Evolutionary conservation across 2,329 filamentous ascomycete genomes (phyloP).

Genomic region (Talaromyces sp.): DNA sequence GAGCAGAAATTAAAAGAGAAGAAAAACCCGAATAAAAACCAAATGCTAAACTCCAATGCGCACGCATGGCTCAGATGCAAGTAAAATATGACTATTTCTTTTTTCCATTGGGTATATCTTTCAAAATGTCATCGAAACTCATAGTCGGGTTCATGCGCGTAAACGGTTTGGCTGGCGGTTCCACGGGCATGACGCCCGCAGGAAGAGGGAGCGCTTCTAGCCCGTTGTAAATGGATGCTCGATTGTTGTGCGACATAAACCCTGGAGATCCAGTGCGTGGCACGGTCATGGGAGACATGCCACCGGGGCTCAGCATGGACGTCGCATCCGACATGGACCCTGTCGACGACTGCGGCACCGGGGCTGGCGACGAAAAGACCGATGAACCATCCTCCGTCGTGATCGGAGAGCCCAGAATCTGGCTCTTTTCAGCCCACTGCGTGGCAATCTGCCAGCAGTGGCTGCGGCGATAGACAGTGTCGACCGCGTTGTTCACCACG

Average conservation of each 20-base stretch:
- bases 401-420: constrained; percentile 27
- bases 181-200: constrained; percentile 36
- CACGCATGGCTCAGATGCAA: neutral
- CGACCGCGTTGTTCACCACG: constrained; percentile 61
- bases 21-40: neutral
- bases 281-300: constrained; percentile 30
- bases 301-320: constrained; percentile 22
- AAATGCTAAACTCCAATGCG: neutral
- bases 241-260: constrained; percentile 30
- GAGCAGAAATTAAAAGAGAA: neutral
- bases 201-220: constrained; percentile 42
- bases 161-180: constrained; percentile 33
- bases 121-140: constrained; percentile 46
- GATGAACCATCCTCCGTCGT: constrained; percentile 31
- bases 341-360: constrained; percentile 31
- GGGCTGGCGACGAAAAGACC: constrained; percentile 32
- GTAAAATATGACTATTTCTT: constrained; percentile 26
- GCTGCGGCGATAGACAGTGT: constrained; percentile 62
- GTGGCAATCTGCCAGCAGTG: constrained; percentile 65
- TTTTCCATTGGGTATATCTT: constrained; percentile 32
- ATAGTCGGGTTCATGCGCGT: constrained; percentile 43
- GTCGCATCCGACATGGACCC: constrained; percentile 28
- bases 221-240: constrained; percentile 40
- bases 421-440: constrained; percentile 51
- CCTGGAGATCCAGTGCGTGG: constrained; percentile 30